Conservation (phyloP, 129 eudicot genomes). For the Helianthus annuus region DNA sequence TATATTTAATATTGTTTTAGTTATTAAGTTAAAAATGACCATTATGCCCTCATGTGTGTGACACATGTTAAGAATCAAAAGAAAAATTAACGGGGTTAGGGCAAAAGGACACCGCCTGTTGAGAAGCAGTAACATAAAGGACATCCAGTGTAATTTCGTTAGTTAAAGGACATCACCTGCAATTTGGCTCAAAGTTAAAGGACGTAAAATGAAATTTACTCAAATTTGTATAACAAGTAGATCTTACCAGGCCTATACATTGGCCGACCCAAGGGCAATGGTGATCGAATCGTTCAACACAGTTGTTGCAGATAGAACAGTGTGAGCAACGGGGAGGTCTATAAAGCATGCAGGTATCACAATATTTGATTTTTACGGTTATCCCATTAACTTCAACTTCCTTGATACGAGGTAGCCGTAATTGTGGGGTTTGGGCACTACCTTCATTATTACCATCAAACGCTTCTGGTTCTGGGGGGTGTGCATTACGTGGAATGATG, state of each 20-base stretch:
- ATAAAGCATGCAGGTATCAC: slow-evolving; percentile 99
- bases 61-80: too few relatives aligned
- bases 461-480: slow-evolving; percentile 98
- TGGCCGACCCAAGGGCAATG: slow-evolving; percentile 99
- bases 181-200: too few relatives aligned
- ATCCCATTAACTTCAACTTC: slow-evolving; percentile 97
- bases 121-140: too few relatives aligned
- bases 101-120: too few relatives aligned
- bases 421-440: slow-evolving; percentile 86
- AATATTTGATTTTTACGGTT: slow-evolving; percentile 89
- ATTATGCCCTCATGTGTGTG: too few relatives aligned
- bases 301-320: slow-evolving; percentile 97
- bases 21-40: too few relatives aligned
- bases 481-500: slow-evolving; percentile 95
- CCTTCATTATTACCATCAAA: slow-evolving; percentile 76
- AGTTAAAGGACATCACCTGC: too few relatives aligned
- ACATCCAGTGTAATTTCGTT: too few relatives aligned
- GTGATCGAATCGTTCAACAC: slow-evolving; percentile 96
- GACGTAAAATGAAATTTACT: too few relatives aligned
- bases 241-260: slow-evolving; percentile 96
- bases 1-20: too few relatives aligned
- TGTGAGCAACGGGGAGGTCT: slow-evolving; percentile 99
- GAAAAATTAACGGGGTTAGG: too few relatives aligned
- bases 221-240: background rate
- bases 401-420: slow-evolving; percentile 84